A percentile compares a stretch with the other conserved stretches of the same genome.
These are phyloP conservation scores for Crithidia bombi DNA, from an alignment of 208 protist species.

Conservation along the genomic window DNA sequence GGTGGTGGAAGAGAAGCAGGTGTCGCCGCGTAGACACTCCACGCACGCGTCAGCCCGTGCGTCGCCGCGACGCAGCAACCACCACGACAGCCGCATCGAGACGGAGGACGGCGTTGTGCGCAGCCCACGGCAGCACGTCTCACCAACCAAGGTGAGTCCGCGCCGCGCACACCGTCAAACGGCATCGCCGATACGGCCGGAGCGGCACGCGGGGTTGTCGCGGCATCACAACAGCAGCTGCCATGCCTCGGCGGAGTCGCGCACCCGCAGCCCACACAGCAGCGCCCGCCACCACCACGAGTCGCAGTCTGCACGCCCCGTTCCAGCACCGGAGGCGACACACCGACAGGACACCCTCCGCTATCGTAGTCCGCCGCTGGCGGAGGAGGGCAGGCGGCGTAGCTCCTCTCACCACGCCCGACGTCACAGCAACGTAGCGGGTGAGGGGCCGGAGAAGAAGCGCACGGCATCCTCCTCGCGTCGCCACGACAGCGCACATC, in stretches of 20 bases:
- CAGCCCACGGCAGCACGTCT: slow-evolving; percentile 20
- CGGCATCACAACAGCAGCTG: not conserved
- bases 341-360: slow-evolving; percentile 33
- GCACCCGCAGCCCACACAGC: slow-evolving; percentile 16
- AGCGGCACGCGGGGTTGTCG: slow-evolving; percentile 23
- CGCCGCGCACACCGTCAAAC: slow-evolving; percentile 20
- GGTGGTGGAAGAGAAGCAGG: slow-evolving; percentile 18
- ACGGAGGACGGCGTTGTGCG: slow-evolving; percentile 19
- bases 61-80: slow-evolving; percentile 29
- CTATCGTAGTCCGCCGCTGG: slow-evolving; percentile 22
- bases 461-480: not conserved
- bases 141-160: slow-evolving; percentile 5
- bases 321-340: slow-evolving; percentile 13
- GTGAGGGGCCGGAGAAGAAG: slow-evolving; percentile 11
- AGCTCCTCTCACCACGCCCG: slow-evolving; percentile 13
- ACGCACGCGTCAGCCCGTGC: slow-evolving; percentile 11
- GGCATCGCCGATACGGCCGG: slow-evolving; percentile 22
- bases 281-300: slow-evolving; percentile 21
- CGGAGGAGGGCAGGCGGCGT: slow-evolving; percentile 1
- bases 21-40: slow-evolving; percentile 11
- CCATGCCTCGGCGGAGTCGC: slow-evolving; percentile 18
- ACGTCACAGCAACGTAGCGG: slow-evolving; percentile 11
- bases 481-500: slow-evolving; percentile 24
- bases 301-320: not conserved
- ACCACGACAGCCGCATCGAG: slow-evolving; percentile 12